Evolutionary conservation across 1,284 basidiomycete genomes (phyloP).

Genomic region (Irpex sp.): DNA sequence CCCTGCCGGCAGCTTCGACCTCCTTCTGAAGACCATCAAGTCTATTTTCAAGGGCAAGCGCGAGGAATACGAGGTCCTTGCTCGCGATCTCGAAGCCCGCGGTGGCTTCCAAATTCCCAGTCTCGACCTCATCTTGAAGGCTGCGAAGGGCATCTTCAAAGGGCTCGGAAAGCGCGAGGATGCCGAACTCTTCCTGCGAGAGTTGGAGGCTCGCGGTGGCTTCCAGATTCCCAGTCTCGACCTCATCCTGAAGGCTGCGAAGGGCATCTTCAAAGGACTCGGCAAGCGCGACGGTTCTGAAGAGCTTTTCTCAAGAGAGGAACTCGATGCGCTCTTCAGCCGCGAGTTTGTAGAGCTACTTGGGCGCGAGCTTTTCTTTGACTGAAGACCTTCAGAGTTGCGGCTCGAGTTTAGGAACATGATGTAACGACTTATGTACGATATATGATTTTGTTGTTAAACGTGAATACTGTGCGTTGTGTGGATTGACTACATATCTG

Average conservation of each 20-base stretch:
- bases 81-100: background rate
- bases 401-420: background rate
- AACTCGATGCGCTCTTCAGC: background rate
- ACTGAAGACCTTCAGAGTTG: background rate
- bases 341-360: background rate
- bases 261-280: background rate
- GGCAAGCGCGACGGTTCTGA: too few relatives aligned
- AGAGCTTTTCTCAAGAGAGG: background rate
- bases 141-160: background rate
- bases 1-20: background rate
- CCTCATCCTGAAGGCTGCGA: background rate
- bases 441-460: background rate
- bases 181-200: background rate
- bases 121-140: background rate
- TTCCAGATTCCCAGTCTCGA: background rate
- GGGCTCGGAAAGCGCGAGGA: background rate
- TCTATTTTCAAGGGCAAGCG: background rate
- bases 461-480: background rate
- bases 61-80: background rate
- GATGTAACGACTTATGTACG: background rate
- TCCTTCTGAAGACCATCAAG: background rate
- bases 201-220: background rate
- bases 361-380: background rate
- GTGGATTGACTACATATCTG: too few relatives aligned
- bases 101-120: background rate